Conservation (phyloP, 768 basidiomycete species). For the Cystobasidium onofrii region DNA sequence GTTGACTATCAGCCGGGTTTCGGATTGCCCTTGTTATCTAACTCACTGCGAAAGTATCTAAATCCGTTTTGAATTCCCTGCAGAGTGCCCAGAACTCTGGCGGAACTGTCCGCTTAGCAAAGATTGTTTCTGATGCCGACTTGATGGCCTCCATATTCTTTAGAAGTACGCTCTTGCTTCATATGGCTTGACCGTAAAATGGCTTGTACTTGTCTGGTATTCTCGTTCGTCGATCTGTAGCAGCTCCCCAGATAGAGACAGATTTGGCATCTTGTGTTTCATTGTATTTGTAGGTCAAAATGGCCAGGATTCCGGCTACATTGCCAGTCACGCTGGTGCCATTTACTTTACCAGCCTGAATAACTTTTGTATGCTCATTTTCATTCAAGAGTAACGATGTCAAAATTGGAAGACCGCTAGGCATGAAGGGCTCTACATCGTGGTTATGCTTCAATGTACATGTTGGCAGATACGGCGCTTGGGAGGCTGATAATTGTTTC, state of each 20-base stretch:
- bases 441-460: no score
- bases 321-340: background rate
- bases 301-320: background rate
- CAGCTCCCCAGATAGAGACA: background rate
- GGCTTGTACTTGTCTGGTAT: background rate
- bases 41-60: conserved; percentile 1
- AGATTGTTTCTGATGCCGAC: background rate
- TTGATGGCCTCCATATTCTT: background rate
- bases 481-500: background rate
- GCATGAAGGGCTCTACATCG: no score
- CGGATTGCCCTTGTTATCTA: no score
- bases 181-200: background rate
- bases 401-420: no score
- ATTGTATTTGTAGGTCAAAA: background rate
- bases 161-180: background rate
- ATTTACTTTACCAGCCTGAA: background rate
- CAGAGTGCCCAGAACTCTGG: background rate
- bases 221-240: background rate
- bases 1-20: no score
- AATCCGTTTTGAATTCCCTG: background rate
- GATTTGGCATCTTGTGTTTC: background rate
- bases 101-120: background rate
- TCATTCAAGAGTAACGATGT: background rate
- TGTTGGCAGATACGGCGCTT: background rate
- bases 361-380: background rate